Conservation (phyloP, 306 rosid species). For the Cucurbita argyrosperma region DNA sequence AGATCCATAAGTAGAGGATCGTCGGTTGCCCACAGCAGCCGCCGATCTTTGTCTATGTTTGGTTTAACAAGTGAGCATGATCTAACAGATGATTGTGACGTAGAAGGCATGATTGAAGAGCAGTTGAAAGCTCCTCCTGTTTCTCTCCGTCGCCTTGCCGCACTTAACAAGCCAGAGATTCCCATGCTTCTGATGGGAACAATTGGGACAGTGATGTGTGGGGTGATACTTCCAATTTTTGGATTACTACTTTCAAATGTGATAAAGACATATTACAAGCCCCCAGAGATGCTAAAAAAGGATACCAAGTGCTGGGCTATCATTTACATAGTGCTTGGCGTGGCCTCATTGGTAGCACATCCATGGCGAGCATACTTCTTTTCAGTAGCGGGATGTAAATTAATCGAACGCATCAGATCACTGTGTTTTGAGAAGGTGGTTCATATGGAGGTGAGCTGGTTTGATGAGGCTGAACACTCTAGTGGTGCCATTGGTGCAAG, state of each 20-base stretch:
- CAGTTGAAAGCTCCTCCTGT: background rate
- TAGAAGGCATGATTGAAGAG: background rate
- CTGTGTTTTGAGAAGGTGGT: conserved; percentile 8
- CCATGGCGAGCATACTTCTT: conserved; percentile 6
- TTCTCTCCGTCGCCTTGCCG: background rate
- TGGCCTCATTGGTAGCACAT: background rate
- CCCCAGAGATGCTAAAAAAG: background rate
- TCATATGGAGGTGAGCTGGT: conserved; percentile 5
- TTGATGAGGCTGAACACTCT: background rate
- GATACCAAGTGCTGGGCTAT: conserved; percentile 6
- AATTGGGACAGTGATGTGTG: background rate
- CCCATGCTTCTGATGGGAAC: background rate
- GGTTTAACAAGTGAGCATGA: background rate
- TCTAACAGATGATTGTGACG: background rate
- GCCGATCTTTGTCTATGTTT: background rate
- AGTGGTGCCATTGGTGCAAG: conserved; percentile 8
- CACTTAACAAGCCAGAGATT: conserved; percentile 7
- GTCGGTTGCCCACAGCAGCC: background rate
- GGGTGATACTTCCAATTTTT: conserved; percentile 1
- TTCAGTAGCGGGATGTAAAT: background rate
- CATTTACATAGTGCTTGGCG: background rate
- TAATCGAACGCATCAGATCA: background rate
- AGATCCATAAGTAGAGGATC: conserved; percentile 5
- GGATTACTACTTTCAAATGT: background rate
- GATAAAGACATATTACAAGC: background rate